Evolutionary conservation across 2,329 filamentous ascomycete genomes (phyloP), one percentile per base, ranked within the genome.

Genomic region (Ilyonectria robusta): DNA sequence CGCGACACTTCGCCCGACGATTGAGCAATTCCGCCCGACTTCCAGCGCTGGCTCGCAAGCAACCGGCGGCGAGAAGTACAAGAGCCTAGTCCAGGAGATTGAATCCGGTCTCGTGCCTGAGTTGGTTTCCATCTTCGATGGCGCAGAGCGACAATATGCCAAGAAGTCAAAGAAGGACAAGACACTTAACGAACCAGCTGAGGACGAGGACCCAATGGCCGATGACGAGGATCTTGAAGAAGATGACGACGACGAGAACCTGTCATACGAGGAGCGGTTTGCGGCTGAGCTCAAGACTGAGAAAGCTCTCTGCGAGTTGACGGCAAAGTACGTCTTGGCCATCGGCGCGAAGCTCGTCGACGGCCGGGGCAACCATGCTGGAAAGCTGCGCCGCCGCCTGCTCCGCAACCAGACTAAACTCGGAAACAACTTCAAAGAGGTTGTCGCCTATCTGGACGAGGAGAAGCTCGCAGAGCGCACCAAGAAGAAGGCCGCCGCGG

Each of bases 371-470:
- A 82, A 87, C 11, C 83, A 88, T 33, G 87, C 87, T 9, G 90
- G 89, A 33, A 89, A 88, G 76, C 86, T 97, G 40, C 88, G 89
- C 69, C 88, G 89, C 74, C 88, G 94, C 21, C 84, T 99, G 23
- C 86, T 92, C 74, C 87, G 93, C 71, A 98, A 99, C 81, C 92
- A 92, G 77, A 84, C 84, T n/a, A 91, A 89, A 76, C 86, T 99
- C 3, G 96, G 96, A 2, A 84, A 88, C 51, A 98, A 96, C 78
- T 97, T 93, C 85, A 93, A 92, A 76, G 94, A 96, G 74, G 90
- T 98, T 7, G 84, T 97, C 5, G 88, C 89, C 9, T 96, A 92
- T 78, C 84, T 98, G 4, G 94, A 97, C 75, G 89, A 92, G 64
- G 85, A 86, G 55, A 90, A 91, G 75, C 80, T 88, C 48, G 85